Conservation (phyloP, 495 filamentous ascomycete species). For the Tuber calosporum region DNA sequence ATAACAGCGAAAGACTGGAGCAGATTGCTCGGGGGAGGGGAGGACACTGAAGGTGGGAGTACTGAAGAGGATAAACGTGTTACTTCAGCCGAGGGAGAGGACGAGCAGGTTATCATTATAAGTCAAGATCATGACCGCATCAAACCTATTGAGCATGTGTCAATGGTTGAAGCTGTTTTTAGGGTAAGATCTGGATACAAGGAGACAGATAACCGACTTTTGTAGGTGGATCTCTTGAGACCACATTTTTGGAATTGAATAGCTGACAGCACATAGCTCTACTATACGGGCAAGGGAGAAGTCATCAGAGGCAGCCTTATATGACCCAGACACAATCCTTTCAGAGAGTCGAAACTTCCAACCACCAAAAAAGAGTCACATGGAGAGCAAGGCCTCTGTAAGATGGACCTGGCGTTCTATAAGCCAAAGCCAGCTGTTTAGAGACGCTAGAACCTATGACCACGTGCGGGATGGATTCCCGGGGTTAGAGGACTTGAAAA, state of each 20-base stretch:
- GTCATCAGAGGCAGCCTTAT: slow-evolving; percentile 3
- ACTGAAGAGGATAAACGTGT: slow-evolving; percentile 14
- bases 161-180: background rate
- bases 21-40: background rate
- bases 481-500: slow-evolving; percentile 25
- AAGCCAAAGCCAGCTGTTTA: background rate
- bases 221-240: background rate
- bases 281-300: background rate
- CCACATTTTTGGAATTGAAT: background rate
- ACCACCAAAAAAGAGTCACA: background rate
- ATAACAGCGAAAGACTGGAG: slow-evolving; percentile 8
- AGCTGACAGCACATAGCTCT: background rate
- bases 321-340: slow-evolving; percentile 7
- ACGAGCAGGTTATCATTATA: background rate
- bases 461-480: slow-evolving; percentile 5
- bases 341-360: background rate
- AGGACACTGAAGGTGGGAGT: background rate
- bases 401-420: slow-evolving; percentile 15
- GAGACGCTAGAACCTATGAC: background rate
- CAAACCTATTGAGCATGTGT: background rate
- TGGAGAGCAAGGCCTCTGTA: slow-evolving; percentile 4
- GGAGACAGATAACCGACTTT: background rate
- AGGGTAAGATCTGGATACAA: background rate
- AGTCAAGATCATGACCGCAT: background rate
- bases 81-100: background rate